These are phyloP conservation scores for Venturia asperata DNA, from an alignment of 2,329 filamentous ascomycete genomes.

Conservation along the genomic window DNA sequence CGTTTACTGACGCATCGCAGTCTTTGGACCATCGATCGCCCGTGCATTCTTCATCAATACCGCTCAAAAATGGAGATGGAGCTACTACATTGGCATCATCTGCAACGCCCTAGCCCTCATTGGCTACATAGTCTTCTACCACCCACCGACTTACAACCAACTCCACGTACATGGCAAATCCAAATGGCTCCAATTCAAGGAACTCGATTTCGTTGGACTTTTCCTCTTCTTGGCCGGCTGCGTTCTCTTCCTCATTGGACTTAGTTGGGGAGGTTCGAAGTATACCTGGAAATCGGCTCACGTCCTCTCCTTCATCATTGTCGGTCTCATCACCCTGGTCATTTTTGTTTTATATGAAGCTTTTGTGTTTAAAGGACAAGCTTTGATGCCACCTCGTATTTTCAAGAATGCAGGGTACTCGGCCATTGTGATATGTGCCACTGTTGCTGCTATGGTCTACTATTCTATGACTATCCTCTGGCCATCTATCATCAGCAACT, in stretches of 20 bases:
- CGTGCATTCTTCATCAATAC: conserved; percentile 40
- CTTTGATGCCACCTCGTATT: conserved; percentile 39
- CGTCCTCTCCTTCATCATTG: conserved; percentile 24
- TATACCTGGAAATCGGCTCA: conserved; percentile 19
- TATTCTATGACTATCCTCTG: conserved; percentile 41
- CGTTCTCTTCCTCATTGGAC: conserved; percentile 41
- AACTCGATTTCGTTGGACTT: conserved; percentile 43
- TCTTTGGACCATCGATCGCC: conserved; percentile 43
- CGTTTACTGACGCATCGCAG: conserved; percentile 19
- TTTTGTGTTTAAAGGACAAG: conserved; percentile 32
- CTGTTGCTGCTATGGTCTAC: conserved; percentile 41
- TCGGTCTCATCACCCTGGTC: conserved; percentile 33
- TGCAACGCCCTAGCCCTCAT: conserved; percentile 35
- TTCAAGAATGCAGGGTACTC: conserved; percentile 38
- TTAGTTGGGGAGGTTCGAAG: conserved; percentile 38
- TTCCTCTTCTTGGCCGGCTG: conserved; percentile 42
- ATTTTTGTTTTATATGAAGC: conserved; percentile 34
- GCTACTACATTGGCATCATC: conserved; percentile 44
- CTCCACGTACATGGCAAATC: conserved; percentile 38
- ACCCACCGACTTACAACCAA: conserved; percentile 38
- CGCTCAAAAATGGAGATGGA: conserved; percentile 42
- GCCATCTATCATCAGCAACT: conserved; percentile 41
- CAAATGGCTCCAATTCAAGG: conserved; percentile 34
- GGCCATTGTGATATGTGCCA: conserved; percentile 35
- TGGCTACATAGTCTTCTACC: conserved; percentile 42